phyloP scores from a whole-genome alignment of 2,329 filamentous ascomycete species.

The Acrocalymma vagum region DNA sequence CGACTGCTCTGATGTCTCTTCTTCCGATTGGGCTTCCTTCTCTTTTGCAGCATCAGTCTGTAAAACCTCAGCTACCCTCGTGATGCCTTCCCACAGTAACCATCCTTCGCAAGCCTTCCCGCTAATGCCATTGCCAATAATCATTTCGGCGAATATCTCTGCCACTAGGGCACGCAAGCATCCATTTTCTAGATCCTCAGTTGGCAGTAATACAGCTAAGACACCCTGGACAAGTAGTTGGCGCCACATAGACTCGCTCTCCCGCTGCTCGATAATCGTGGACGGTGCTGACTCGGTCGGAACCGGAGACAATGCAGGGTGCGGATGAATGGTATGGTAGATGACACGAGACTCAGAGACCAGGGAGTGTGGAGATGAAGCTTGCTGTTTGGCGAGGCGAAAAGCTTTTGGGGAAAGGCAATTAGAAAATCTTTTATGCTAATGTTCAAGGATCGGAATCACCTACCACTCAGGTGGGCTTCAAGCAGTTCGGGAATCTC shows the following conservation, averaged over 20 bases:
- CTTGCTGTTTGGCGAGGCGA: constrained; percentile 68
- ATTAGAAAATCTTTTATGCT: constrained; percentile 34
- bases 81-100: constrained; percentile 86
- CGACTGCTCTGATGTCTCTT: constrained; percentile 31
- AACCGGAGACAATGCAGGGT: constrained; percentile 81
- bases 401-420: constrained; percentile 67
- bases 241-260: constrained; percentile 85
- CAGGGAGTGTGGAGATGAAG: constrained; percentile 66
- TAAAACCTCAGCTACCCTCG: constrained; percentile 69
- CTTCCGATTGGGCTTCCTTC: constrained; percentile 36
- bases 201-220: constrained; percentile 84
- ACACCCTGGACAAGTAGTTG: constrained; percentile 86
- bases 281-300: constrained; percentile 65
- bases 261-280: constrained; percentile 67
- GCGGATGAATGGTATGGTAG: constrained; percentile 84
- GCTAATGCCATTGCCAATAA: constrained; percentile 82
- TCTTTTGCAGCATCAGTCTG: constrained; percentile 42
- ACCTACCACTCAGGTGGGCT: constrained; percentile 78
- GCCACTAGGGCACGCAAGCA: constrained; percentile 84
- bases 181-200: constrained; percentile 88
- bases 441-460: constrained; percentile 29
- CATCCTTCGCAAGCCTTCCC: constrained; percentile 86
- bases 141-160: constrained; percentile 89
- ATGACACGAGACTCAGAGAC: constrained; percentile 70
- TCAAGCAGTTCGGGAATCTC: constrained; percentile 86